Evolutionary conservation across 1,284 basidiomycete genomes (phyloP), one percentile per base, ranked within the genome.

Genomic region (Hemileia vastatrix): DNA sequence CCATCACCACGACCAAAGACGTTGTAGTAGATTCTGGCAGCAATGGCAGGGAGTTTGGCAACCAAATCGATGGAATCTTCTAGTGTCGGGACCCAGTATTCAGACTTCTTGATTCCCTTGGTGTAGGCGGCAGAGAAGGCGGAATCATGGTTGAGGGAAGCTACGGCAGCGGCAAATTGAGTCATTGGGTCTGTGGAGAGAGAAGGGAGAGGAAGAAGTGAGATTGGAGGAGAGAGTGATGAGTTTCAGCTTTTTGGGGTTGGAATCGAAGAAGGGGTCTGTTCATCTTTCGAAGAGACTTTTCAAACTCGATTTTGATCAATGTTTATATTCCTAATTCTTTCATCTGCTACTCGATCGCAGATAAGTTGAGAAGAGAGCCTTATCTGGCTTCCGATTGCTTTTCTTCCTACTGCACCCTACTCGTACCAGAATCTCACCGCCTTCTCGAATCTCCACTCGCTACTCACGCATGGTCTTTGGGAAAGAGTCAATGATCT

Each of bases 61-160:
- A 97, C 95, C 67, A 96, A 82, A 80, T 96, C 92, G 88, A 97
- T 93, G 59, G 87, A 85, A 80, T 97, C 94, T 76, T 97, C 93
- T 68, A 92, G 94, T 61, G 86, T 87, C 65, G 90, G 87, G 71
- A 87, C 84, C 94, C 93, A 98, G 83, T 96, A 97, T 64, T 96
- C 92, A 78, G 86, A 87, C 83, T 98, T 98, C 77, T 86, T 84
- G 72, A 93, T 83, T 69, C 93, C 94, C 72, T 88, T 81, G 67
- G 87, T 85, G 81, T 97, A 97, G 9, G 90, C 90, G 78, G 91
- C 90, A 69, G 94, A 90, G 75, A 97, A 97, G 61, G 90, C 89
- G 31, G 92, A 96, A 79, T 96, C 87, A 78, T 96, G 92, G 82
- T 95, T 96, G 64, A 93, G 83, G n/a, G n/a, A n/a, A n/a, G 90